phyloP scores from a whole-genome alignment of 768 basidiomycete species.

The Naganishia randhawae region DNA sequence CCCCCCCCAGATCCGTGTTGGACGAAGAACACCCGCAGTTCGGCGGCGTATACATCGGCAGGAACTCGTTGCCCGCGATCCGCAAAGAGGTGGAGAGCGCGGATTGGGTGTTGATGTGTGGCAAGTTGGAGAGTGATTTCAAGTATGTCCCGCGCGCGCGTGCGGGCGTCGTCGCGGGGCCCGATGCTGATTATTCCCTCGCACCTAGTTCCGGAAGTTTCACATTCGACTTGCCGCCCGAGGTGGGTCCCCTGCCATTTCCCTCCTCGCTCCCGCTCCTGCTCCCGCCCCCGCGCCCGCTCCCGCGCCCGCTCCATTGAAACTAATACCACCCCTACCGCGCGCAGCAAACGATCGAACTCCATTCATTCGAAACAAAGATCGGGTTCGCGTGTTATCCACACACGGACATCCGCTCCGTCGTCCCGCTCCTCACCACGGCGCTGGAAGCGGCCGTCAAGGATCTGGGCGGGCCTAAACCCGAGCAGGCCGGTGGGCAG shows the following conservation, averaged over 20 bases:
- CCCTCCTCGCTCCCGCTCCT: neutral
- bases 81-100: constrained; percentile 47
- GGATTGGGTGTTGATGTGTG: constrained; percentile 49
- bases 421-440: constrained; percentile 44
- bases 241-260: constrained; percentile 29
- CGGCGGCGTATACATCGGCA: constrained; percentile 49
- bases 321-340: no score
- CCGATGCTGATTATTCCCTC: neutral
- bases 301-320: no score
- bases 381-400: constrained; percentile 47
- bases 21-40: constrained; percentile 48
- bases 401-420: constrained; percentile 47
- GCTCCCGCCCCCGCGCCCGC: neutral
- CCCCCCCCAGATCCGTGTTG: constrained; percentile 31
- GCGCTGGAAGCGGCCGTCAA: constrained; percentile 38
- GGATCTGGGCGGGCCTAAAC: constrained; percentile 28
- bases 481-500: constrained; percentile 19
- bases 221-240: constrained; percentile 47
- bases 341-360: constrained; percentile 45
- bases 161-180: neutral
- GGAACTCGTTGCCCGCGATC: constrained; percentile 42
- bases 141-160: constrained; percentile 37
- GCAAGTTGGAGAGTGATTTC: constrained; percentile 49
- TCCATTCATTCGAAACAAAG: constrained; percentile 49
- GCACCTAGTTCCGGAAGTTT: constrained; percentile 45